phyloP scores from a whole-genome alignment of 2,329 filamentous ascomycete genomes.

The Madurella fahalii region DNA sequence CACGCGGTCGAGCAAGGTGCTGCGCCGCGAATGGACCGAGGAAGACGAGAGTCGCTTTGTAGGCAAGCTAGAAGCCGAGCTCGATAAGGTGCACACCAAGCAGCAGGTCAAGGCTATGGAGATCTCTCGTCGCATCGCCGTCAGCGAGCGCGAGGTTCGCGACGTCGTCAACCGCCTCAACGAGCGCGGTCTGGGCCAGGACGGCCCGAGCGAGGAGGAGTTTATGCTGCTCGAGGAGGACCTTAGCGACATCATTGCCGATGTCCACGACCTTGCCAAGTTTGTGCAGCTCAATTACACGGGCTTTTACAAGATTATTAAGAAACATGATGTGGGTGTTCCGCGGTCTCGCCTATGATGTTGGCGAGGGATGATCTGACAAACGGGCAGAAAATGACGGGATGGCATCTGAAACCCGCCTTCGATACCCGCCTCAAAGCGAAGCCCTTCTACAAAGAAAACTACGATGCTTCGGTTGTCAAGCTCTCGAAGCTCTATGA shows the following conservation, averaged over 20 bases:
- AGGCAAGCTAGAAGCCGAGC: conserved; percentile 77
- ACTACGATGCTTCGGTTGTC: conserved; percentile 94
- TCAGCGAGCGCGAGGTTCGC: conserved; percentile 83
- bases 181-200: conserved; percentile 53
- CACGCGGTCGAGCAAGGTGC: conserved; percentile 40
- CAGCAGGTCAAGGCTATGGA: conserved; percentile 97
- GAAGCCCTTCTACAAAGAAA: conserved; percentile 98
- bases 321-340: conserved; percentile 86
- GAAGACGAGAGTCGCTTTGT: conserved; percentile 91
- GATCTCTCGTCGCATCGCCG: conserved; percentile 84
- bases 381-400: conserved; percentile 77
- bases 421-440: conserved; percentile 92
- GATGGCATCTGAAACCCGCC: conserved; percentile 90
- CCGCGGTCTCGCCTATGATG: not conserved
- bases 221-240: conserved; percentile 92
- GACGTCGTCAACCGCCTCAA: conserved; percentile 77
- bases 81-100: conserved; percentile 97
- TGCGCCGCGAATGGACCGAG: conserved; percentile 72
- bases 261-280: conserved; percentile 96
- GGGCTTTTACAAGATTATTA: conserved; percentile 99
- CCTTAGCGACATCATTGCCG: conserved; percentile 94
- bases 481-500: conserved; percentile 95
- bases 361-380: not conserved
- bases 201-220: conserved; percentile 77
- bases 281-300: conserved; percentile 99